Evolutionary conservation across 306 rosid genomes (phyloP).

Genomic region (Morella rubra): DNA sequence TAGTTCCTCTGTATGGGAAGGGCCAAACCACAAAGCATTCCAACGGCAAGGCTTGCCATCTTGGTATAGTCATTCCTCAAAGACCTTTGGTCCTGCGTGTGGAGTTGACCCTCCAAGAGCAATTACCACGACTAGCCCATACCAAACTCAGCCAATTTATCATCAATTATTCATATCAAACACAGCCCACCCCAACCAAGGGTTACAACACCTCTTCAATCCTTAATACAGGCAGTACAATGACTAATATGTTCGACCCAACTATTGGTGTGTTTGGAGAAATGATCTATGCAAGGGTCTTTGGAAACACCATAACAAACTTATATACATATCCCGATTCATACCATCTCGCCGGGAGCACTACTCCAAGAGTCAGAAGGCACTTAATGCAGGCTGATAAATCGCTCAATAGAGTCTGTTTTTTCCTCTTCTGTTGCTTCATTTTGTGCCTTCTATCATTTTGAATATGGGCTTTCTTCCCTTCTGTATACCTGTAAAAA

Average conservation of each 20-base stretch:
- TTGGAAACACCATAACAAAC: constrained; percentile 63
- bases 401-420: constrained; percentile 69
- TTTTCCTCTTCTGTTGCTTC: constrained; percentile 71
- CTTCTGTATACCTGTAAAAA: constrained; percentile 37
- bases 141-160: constrained; percentile 35
- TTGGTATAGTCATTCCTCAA: constrained; percentile 50
- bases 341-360: constrained; percentile 44
- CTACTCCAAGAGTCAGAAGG: constrained; percentile 67
- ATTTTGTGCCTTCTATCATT: constrained; percentile 70
- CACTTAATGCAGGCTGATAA: constrained; percentile 61
- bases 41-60: constrained; percentile 34
- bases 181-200: constrained; percentile 41
- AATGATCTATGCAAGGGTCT: constrained; percentile 69
- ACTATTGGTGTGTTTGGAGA: constrained; percentile 56
- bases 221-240: constrained; percentile 34
- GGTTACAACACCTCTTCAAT: constrained; percentile 30
- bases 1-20: constrained; percentile 74
- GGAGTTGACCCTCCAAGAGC: constrained; percentile 31
- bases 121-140: constrained; percentile 21
- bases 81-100: constrained; percentile 59
- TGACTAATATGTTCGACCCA: constrained; percentile 42
- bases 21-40: constrained; percentile 48
- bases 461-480: constrained; percentile 30
- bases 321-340: constrained; percentile 59
- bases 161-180: constrained; percentile 32